These are phyloP conservation scores for Penicillium sp. DNA, from an alignment of 2,329 filamentous ascomycete genomes.

Conservation along the genomic window DNA sequence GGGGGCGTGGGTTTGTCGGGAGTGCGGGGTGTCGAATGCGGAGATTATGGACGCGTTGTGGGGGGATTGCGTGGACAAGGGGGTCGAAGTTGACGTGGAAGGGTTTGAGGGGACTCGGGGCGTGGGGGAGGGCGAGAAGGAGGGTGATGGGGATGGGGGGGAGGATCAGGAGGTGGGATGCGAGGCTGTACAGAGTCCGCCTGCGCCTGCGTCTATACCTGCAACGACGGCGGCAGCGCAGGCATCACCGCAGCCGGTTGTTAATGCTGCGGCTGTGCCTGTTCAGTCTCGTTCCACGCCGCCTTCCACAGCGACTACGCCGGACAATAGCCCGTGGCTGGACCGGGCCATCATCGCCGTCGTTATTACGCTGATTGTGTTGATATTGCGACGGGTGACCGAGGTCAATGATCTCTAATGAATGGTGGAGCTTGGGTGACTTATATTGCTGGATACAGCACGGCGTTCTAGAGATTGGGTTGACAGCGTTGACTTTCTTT, in stretches of 20 bases:
- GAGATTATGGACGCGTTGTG: slow-evolving; percentile 38
- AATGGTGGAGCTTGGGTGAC: too few species aligned
- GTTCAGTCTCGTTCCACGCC: not conserved
- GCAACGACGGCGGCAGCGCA: not conserved
- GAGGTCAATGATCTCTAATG: slow-evolving; percentile 25
- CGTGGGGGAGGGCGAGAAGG: not conserved
- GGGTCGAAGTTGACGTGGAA: slow-evolving; percentile 36
- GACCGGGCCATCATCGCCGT: slow-evolving; percentile 76
- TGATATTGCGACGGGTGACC: slow-evolving; percentile 58
- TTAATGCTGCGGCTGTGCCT: not conserved
- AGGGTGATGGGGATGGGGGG: slow-evolving; percentile 55
- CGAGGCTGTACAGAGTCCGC: slow-evolving; percentile 2
- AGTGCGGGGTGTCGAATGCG: slow-evolving; percentile 60
- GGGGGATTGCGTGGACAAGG: slow-evolving; percentile 31
- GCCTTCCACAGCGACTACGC: slow-evolving; percentile 36
- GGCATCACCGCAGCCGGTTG: too few species aligned
- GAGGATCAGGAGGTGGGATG: slow-evolving; percentile 22
- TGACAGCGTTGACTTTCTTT: too few species aligned
- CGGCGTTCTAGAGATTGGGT: too few species aligned
- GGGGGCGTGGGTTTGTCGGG: slow-evolving; percentile 63
- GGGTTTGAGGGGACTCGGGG: slow-evolving; percentile 40
- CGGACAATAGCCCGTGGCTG: slow-evolving; percentile 61
- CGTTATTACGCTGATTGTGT: slow-evolving; percentile 64
- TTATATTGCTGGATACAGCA: too few species aligned
- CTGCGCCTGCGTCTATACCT: not conserved